A percentile compares a stretch with the other conserved stretches of the same genome.
These are phyloP conservation scores for Polygonum maritimum DNA, from an alignment of 148 eudicot genomes.

Conservation along the genomic window DNA sequence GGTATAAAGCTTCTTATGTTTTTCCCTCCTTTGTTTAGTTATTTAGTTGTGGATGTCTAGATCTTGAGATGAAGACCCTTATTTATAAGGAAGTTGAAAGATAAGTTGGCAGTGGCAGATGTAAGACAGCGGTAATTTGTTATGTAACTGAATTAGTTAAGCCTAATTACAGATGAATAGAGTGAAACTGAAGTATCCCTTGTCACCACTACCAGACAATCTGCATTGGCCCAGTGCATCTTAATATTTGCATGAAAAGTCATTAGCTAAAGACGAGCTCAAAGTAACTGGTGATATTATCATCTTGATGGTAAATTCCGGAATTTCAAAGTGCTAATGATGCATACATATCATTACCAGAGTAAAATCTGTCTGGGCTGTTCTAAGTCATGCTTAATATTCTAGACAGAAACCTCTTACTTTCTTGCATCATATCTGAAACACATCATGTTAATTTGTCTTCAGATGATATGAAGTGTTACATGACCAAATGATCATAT, in stretches of 20 bases:
- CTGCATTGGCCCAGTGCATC: constrained; percentile 12
- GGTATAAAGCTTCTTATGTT: neutral
- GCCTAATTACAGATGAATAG: constrained; percentile 28
- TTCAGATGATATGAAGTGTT: neutral
- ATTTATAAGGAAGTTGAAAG: constrained; percentile 28
- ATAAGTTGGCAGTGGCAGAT: constrained; percentile 17
- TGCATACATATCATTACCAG: neutral
- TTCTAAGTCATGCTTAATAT: neutral
- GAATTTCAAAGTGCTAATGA: constrained; percentile 5
- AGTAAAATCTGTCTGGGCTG: neutral
- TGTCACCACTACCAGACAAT: constrained; percentile 9
- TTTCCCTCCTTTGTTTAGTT: neutral
- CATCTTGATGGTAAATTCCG: neutral
- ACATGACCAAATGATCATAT: neutral
- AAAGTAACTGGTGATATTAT: neutral
- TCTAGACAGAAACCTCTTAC: neutral
- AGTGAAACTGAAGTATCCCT: constrained; percentile 40
- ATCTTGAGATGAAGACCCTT: neutral
- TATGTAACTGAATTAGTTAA: constrained; percentile 31
- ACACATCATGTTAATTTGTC: neutral
- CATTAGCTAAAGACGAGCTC: neutral
- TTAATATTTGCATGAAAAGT: constrained; percentile 8
- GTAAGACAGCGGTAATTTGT: constrained; percentile 17
- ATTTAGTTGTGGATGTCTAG: constrained; percentile 14
- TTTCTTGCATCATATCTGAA: neutral